Base-by-base conservation (phyloP, 345 rosid genomes). In the Eucalyptus fibrosa region DNA sequence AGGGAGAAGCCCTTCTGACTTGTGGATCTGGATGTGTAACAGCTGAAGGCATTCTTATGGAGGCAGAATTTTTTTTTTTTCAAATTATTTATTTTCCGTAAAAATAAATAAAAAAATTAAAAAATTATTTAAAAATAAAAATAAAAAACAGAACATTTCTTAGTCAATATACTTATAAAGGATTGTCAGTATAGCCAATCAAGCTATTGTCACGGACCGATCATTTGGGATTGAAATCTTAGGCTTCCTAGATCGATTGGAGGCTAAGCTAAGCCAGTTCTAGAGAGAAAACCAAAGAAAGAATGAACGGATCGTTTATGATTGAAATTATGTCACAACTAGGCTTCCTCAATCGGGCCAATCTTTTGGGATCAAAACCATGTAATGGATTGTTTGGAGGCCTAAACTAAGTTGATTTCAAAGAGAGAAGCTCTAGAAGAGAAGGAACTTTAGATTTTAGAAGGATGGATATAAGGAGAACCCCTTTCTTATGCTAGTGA, bases 351-450 rank as follows among this genome's bases (percentile, higher is more conserved):
- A 0, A 53, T 53, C 0, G 9, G 24, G 9, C 24, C 0, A 0
- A 7, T 53, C 1, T 0, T 18, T 51, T 18, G 0, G 0, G 4
- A 51, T 51, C 0, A 1, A 51, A 51, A 51, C 0, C 0, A 1
- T 51, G 55, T 0, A 0, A 0, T n/a, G 2, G 55, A 7, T 51
- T 0, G 4, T 51, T 51, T 7, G 9, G 23, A 18, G 56, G 4
- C 56, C 56, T 51, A 51, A 0, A 0, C 0, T 51, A 18, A 18
- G 9, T 4, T 0, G 0, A 0, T 51, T 19, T 53, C 0, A 18
- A 0, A 53, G 1, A 53, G 24, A 3, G 56, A 51, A 53, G 21
- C 10, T 53, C 0, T 53, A 19, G 24, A 51, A 51, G 23, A 18
- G 9, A 51, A 51, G 4, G 0, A 7, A 0, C 2, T 51, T 51